Base-by-base conservation (phyloP, 2,329 filamentous ascomycete species). In the Ceratocystis destructans region DNA sequence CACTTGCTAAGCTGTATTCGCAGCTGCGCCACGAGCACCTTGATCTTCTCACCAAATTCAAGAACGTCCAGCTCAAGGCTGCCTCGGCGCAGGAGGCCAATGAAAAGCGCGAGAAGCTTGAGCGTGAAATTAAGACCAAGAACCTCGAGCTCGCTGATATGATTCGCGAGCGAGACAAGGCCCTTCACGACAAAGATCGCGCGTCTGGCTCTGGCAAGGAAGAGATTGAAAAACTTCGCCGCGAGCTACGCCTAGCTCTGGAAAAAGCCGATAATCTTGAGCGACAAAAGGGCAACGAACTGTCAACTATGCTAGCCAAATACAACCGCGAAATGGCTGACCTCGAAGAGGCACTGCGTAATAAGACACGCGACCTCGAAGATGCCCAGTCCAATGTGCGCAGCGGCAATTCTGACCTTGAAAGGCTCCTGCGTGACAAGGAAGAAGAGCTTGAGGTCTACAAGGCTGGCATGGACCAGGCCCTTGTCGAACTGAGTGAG, bases 121-220 rank as follows among this genome's bases (percentile, higher is more conserved):
- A 97, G 78, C 88, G 93, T 44, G 94, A 99, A 77, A 88, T 99
- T 75, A 99, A 99, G 83, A 96, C 93, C 37, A 99, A 99, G 83
- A 99, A 99, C 74, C 80, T 99, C n/a, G 94, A 99, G 76, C 78
- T 99, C 69, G 94, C 94, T 41, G 91, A 97, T 75, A 97, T 99
- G 94, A 99, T 99, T 70, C 85, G 94, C 55, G 94, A 99, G 78
- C 84, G 94, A 71, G 94, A 99, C 73, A 86, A 94, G 70, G 94
- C 94, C 37, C 77, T 96, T 64, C 90, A 97, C 73, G 94, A 99
- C 69, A 90, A 92, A 75, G 94, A 99, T 73, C 85, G 94, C 66
- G 78, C 87, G n/a, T 84, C 81, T 64, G 94, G 94, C 62, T 88
- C 86, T 65, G 92, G 92, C 76, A 92, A 90, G 73, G 94, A 99